Base-by-base conservation (phyloP, 805 yeast species). In the Candida coquimbonensis region DNA sequence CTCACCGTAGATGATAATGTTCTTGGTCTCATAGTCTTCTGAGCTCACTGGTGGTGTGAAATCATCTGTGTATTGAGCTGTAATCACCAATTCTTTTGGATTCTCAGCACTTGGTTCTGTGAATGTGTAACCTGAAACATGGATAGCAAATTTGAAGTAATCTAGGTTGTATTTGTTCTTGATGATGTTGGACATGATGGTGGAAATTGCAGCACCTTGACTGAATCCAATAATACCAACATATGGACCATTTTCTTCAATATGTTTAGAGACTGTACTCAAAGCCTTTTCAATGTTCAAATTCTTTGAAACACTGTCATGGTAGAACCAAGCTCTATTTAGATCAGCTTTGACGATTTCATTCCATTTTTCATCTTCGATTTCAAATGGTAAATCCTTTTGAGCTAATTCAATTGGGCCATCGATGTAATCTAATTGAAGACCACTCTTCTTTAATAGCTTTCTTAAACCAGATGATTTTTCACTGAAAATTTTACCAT, bases 141-240 rank as follows among this genome's bases (percentile, higher is more conserved):
- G 64, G 7, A 93, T 67, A 14, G 83, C 87, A 60, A 89, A 87
- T 57, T 86, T 80, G 56, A 91, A 70, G 43, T 51, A 57, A 11
- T 45, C 53, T 38, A 46, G 49, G 27, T 29, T 72, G 73, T 51
- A 50, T 47, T 61, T 60, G 14, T 55, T 66, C 21, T 75, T 70
- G 51, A 83, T 80, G 36, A 74, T 72, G 53, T 80, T 78, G 38
- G 86, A 70, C 29, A 89, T 61, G 25, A 87, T 70, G 1, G 91
- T 86, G 1, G 87, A 82, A 33, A 91, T 67, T 1, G 93, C 95
- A 7, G 97, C 95, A 50, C 99, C 99, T 63, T 93, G 98, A 11
- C 95, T 83, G 62, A 91, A 91, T 1, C 97, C 98, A 38, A 93
- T 66, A 19, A 91, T 67, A 7, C 98, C 99, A 21, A 83, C 84